A percentile compares a stretch with the other conserved stretches of the same genome.
Conservation (phyloP, 2,329 filamentous ascomycete genomes). For the Clonostachys byssicola region DNA sequence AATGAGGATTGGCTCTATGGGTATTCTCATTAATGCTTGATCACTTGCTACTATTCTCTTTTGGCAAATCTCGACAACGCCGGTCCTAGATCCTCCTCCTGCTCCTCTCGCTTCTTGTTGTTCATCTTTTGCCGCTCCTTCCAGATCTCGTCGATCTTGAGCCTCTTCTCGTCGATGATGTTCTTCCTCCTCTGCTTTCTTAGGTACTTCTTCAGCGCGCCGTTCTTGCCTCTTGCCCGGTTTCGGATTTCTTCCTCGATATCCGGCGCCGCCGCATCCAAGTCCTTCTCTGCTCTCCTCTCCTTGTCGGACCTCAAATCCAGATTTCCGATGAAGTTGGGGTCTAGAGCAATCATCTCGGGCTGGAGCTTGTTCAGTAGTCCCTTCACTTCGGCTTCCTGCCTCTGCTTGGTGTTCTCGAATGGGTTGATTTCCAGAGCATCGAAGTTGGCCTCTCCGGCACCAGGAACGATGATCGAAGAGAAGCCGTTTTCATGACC, state of each 20-base stretch:
- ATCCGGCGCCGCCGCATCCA: conserved; percentile 63
- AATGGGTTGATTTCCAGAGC: conserved; percentile 92
- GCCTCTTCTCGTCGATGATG: conserved; percentile 90
- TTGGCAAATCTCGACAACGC: conserved; percentile 81
- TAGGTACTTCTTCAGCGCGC: conserved; percentile 79
- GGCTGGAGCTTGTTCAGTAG: conserved; percentile 93
- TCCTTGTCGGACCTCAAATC: conserved; percentile 79
- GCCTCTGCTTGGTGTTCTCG: conserved; percentile 87
- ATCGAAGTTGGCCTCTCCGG: conserved; percentile 97
- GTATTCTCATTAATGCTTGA: no score
- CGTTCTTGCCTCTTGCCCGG: conserved; percentile 83
- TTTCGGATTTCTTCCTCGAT: conserved; percentile 65
- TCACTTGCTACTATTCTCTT: conserved; percentile 43
- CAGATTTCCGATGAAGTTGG: conserved; percentile 84
- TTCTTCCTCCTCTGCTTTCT: conserved; percentile 91
- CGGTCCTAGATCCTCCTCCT: conserved; percentile 74
- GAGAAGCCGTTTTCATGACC: conserved; percentile 84
- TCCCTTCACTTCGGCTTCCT: conserved; percentile 84
- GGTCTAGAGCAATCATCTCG: conserved; percentile 94
- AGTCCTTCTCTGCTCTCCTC: conserved; percentile 70
- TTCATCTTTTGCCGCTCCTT: conserved; percentile 66
- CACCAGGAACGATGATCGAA: conserved; percentile 84
- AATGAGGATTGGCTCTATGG: no score
- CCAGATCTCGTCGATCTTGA: conserved; percentile 81
- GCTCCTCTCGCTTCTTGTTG: conserved; percentile 57